These are phyloP conservation scores for Lentinula novae-zelandiae DNA, from an alignment of 1,284 basidiomycete genomes.

Conservation along the genomic window DNA sequence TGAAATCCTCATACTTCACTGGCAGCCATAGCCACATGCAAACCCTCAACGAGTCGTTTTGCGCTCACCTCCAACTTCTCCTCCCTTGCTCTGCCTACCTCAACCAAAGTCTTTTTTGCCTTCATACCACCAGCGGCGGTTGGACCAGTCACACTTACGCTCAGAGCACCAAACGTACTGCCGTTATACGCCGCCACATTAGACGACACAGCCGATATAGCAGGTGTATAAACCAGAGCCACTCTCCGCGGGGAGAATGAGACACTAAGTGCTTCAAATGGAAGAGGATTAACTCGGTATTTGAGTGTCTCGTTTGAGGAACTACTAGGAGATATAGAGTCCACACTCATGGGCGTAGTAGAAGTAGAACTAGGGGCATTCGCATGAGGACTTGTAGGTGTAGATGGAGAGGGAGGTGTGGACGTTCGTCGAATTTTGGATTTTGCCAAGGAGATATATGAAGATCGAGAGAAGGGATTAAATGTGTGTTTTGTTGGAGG, in stretches of 20 bases:
- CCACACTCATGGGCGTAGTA: neutral
- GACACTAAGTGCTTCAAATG: slow-evolving; percentile 39
- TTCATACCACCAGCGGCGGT: slow-evolving; percentile 15
- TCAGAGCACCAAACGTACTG: slow-evolving; percentile 11
- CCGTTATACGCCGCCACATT: slow-evolving; percentile 7
- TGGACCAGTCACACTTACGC: slow-evolving; percentile 11
- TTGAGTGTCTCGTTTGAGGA: slow-evolving; percentile 5
- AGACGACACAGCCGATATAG: slow-evolving; percentile 1
- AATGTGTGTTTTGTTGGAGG: slow-evolving; percentile 13
- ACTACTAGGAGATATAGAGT: neutral
- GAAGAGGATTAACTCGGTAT: slow-evolving; percentile 24
- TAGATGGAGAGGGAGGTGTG: neutral
- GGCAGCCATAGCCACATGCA: slow-evolving; percentile 4
- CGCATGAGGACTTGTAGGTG: neutral
- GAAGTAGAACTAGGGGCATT: neutral
- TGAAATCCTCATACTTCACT: neutral
- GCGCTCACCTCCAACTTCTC: slow-evolving; percentile 61
- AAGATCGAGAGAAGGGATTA: slow-evolving; percentile 15
- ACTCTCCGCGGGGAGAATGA: slow-evolving; percentile 45
- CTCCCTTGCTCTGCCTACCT: slow-evolving; percentile 30
- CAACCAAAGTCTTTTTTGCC: slow-evolving; percentile 12
- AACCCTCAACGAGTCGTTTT: slow-evolving; percentile 37
- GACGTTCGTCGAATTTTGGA: slow-evolving; percentile 9
- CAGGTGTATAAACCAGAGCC: slow-evolving; percentile 35
- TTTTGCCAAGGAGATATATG: slow-evolving; percentile 12